Evolutionary conservation across 495 filamentous ascomycete species (phyloP).

Genomic region (Copromyces sp.): DNA sequence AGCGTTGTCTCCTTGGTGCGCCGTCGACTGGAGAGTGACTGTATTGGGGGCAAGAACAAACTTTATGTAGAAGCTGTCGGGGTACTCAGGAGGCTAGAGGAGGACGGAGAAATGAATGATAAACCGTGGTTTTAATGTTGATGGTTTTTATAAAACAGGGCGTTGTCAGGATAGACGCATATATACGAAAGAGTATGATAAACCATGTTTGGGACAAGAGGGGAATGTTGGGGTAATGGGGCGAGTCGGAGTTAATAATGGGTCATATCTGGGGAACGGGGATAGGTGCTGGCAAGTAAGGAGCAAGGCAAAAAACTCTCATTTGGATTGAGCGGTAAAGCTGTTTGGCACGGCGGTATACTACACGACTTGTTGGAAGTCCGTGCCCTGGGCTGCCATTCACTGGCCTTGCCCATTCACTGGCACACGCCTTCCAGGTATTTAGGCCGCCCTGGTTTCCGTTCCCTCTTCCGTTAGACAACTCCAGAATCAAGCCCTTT

Average conservation of each 20-base stretch:
- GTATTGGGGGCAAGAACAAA: conserved; percentile 25
- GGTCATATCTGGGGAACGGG: not conserved
- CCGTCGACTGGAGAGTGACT: conserved; percentile 30
- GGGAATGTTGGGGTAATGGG: not conserved
- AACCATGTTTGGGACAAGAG: not conserved
- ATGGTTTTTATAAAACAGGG: not conserved
- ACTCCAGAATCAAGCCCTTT: too few species aligned
- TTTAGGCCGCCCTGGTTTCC: too few species aligned
- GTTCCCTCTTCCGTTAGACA: too few species aligned
- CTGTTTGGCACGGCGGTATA: not conserved
- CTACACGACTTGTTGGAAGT: not conserved
- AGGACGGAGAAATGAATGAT: conserved; percentile 18
- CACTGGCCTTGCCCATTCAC: too few species aligned
- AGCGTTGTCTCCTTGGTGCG: conserved; percentile 31
- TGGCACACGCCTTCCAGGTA: too few species aligned
- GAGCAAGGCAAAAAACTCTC: not conserved
- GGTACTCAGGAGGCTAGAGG: conserved; percentile 35
- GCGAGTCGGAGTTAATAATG: not conserved
- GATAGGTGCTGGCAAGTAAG: not conserved
- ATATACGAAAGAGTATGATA: not conserved
- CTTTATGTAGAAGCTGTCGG: conserved; percentile 35
- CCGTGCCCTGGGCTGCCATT: too few species aligned
- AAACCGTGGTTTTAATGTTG: conserved; percentile 25
- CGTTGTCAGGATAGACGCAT: not conserved
- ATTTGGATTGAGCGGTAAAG: not conserved